Base-by-base conservation (phyloP, 768 basidiomycete genomes). In the Boletus eberwhitei region DNA sequence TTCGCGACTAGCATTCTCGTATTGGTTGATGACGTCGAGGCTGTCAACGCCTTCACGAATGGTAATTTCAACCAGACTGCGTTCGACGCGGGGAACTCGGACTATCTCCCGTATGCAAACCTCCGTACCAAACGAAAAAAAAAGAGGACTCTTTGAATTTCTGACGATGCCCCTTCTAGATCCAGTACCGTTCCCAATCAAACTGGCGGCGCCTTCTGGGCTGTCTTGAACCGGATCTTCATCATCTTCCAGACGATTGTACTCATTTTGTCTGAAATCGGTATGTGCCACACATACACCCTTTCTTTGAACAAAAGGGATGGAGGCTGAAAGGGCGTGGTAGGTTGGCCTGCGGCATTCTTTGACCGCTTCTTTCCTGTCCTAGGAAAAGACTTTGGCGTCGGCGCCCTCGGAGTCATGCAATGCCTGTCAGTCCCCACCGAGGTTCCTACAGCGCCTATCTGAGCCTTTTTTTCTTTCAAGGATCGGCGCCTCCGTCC, bases 181-280 rank as follows among this genome's bases (percentile, higher is more conserved):
- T 82, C 86, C 50, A 89, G 86, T 71, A 91, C 92, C 0, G 90
- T 97, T n/a, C 93, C 93, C 3, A 92, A 93, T 72, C 93, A 96
- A 70, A 77, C 92, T 43, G 94, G 91, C 8, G 94, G 94, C 26
- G 83, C 86, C 22, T 96, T 97, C 73, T 97, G 93, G 90, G 87
- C 91, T 3, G 83, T 94, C 42, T 78, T 94, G 54, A 86, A 90
- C 62, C 84, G 88, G 41, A 73, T 96, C n/a, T 79, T 96, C 65
- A 89, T 94, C 71, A 78, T 91, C 53, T 85, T 88, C 73, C 87
- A 93, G 69, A 79, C 84, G 48, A 67, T 94, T 63, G 77, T 90
- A 49, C 83, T 96, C 50, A 73, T 93, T 57, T 69, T 71, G 29
- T 71, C 71, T 2, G 69, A 71, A 49, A 51, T 72, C 17, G 66